Evolutionary conservation across 495 filamentous ascomycete species (phyloP), one percentile per base, ranked within the genome.

Genomic region (Cercophora sp.): DNA sequence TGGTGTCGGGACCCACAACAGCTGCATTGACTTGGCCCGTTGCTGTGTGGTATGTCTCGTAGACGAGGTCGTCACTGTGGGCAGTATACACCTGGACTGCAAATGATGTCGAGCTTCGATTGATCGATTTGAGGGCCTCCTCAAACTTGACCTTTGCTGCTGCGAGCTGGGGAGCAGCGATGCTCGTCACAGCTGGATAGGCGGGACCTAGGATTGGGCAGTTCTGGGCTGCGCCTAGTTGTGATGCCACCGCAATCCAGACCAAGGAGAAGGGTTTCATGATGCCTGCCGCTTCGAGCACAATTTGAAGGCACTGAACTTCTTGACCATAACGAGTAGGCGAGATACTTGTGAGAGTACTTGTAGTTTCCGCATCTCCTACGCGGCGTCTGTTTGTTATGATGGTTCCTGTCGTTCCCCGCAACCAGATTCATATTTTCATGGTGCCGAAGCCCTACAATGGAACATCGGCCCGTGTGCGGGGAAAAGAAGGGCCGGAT

Each of bases 171-270:
- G 19, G 27, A 32, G 52, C 36, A 2, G 46, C 46, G 11, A 47
- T 25, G 19, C 54, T 36, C 5, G 44, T 37, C 10, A 57, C 34
- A 1, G 55, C 39, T 15, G 54, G 58, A 20, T 61, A 61, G 23
- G 58, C 58, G 5, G 58, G 54, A 11, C 54, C 58, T 5, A 51
- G 50, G 27, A 61, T 54, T 3, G 58, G 58, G 34, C 58, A 61
- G 54, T 61, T 53, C 26, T 61, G 58, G 26, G 45, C 48, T 6
- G 45, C 45, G 19, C 10, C 45, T 18, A 48, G 45, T 13, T 48
- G 29, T 24, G 45, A 48, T 22, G 29, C 4, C 16, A 36, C 45
- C 24, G 15, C 45, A n/a, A 48, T 48, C 15, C 29, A 48, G 45
- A 36, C 15, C 45, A 48, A 36, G 45, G 8, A 48, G 19, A 48